Conservation (phyloP, 257 asterid genomes). For the Ajuga chamaepitys region DNA sequence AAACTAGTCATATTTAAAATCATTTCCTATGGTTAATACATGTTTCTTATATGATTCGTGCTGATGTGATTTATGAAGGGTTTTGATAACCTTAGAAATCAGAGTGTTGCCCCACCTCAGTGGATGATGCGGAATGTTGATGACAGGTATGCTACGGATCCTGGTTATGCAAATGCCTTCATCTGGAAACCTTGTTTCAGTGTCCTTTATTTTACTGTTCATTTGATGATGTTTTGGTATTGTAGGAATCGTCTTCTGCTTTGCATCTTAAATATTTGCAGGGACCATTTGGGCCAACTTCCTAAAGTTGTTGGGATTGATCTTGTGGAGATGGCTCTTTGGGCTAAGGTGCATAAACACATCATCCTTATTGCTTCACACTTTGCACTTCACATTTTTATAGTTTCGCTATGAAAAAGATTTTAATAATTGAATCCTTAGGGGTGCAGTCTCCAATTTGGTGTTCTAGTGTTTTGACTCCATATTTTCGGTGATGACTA, state of each 20-base stretch:
- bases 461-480: neutral
- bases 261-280: conserved; percentile 72
- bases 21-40: neutral
- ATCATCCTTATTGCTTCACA: conserved; percentile 8
- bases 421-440: too few species aligned
- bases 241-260: conserved; percentile 23
- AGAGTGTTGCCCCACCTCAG: conserved; percentile 95
- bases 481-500: neutral
- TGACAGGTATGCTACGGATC: conserved; percentile 56
- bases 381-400: neutral
- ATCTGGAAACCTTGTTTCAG: neutral
- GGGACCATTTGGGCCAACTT: conserved; percentile 70
- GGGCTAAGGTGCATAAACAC: conserved; percentile 81
- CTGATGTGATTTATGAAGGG: conserved; percentile 48
- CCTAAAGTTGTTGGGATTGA: conserved; percentile 98
- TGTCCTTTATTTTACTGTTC: conserved; percentile 8
- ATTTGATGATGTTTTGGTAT: neutral
- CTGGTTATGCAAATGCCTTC: neutral
- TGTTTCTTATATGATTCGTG: conserved; percentile 10
- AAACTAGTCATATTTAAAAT: neutral
- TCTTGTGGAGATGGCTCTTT: conserved; percentile 99
- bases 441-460: too few species aligned
- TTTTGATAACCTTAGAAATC: conserved; percentile 90
- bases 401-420: too few species aligned
- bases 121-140: conserved; percentile 98